Evolutionary conservation across 148 eudicot genomes (phyloP), one percentile per base, ranked within the genome.

Genomic region (Cornus controversa): DNA sequence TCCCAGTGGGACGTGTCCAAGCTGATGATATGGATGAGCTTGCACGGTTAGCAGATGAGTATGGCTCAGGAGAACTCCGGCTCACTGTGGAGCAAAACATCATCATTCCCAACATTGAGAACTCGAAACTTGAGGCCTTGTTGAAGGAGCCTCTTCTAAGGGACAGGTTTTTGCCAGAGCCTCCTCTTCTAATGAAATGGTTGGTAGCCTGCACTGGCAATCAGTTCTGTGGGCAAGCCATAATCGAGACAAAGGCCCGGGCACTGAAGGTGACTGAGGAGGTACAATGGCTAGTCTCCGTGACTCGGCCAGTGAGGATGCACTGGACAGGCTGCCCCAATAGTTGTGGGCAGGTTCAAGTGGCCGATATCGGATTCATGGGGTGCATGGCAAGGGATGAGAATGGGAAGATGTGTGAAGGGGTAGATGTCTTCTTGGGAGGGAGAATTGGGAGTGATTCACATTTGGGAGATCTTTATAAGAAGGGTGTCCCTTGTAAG

Each of bases 281-380:
- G 78, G 93, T 96, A 28, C 81, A 84, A 20, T 72, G 87, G 74
- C 88, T 71, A 24, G 99, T 96, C 7, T 90, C 97, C 0, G 79
- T 91, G 24, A 75, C 87, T 13, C 77, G 76, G 71, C 93, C 97
- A 4, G 90, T 96, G 54, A 85, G 98, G 81, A 96, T 96, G 99
- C 99, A 96, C 79, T 93, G 99, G 99, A 93, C 98, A 0, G 99
- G 99, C 2, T 96, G 99, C 81, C 94, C 98, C 1, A 96, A 96
- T 69, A 86, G 81, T 20, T 96, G 98, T 50, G 99, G 90, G 28
- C 98, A 93, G 74, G 92, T 96, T n/a, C 99, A 96, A 77, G 99
- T 96, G 70, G 99, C 99, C 0, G 99, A 96, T 83, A 93, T 96
- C 10, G 99, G 99, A 47, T 96, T 96, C 77, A 93, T 93, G 99